Base-by-base conservation (phyloP, 345 rosid genomes). In the Gossypium bickii region DNA sequence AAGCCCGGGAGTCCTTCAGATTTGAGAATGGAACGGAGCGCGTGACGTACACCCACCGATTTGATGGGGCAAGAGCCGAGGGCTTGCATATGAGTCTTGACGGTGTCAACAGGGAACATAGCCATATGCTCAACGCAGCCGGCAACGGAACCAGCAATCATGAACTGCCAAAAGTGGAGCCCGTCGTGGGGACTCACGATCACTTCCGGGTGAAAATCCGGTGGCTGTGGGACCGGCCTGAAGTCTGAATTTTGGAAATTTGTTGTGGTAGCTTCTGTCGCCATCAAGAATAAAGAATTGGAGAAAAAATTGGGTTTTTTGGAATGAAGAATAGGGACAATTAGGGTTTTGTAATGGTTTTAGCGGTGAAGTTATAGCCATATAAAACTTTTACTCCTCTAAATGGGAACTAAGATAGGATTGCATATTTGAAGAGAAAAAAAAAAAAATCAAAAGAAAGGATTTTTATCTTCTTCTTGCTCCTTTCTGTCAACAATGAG, bases 51-150 rank as follows among this genome's bases (percentile, higher is more conserved):
- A 11, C 89, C 84, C 47, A 91, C 87, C 60, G 98, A 88, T 76
- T 89, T 90, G 52, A 90, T 86, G 6, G 99, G 99, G 78, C 99
- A 95, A 29, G 98, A 87, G 18, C 92, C 87, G n/a, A 91, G 82
- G 17, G 99, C 97, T 80, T 95, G 99, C 99, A 95, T 95, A 51
- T 84, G 97, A 20, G 99, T 95, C 82, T 95, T 95, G 81, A 95
- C 73, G 29, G 99, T 95, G 78, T 93, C 99, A 9, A 95, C 97
- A 9, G 99, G 99, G 78, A 91, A 95, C 99, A 95, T 95, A 47
- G 97, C 90, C 99, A 95, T 91, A 88, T 95, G 99, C 70, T 95
- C 99, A 34, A 91, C 84, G 11, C 87, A 84, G 4, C 99, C 99
- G 52, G 99, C 99, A 15, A 96, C 68, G 2, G 99, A 96, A 29